Conservation (phyloP, 768 basidiomycete species). For the Leccinellum albellum region DNA sequence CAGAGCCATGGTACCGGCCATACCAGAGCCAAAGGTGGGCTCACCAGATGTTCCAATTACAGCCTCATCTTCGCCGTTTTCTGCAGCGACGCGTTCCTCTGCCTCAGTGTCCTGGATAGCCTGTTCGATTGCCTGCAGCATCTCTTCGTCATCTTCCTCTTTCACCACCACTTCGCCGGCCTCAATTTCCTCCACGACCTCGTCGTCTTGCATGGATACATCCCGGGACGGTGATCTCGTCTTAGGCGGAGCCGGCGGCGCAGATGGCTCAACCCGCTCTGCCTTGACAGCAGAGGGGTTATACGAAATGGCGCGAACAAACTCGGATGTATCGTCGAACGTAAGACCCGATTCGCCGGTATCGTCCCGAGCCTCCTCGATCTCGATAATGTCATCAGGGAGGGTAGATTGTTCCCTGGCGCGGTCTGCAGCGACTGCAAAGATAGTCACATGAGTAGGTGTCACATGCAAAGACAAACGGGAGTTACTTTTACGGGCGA, state of each 20-base stretch:
- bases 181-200: slow-evolving; percentile 60
- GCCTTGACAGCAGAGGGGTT: slow-evolving; percentile 53
- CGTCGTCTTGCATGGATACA: slow-evolving; percentile 59
- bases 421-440: slow-evolving; percentile 61
- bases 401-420: slow-evolving; percentile 46
- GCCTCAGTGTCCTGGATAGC: slow-evolving; percentile 61
- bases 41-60: slow-evolving; percentile 67
- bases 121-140: slow-evolving; percentile 75
- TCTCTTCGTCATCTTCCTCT: slow-evolving; percentile 75
- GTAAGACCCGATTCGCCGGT: slow-evolving; percentile 53
- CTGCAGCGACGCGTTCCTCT: slow-evolving; percentile 41
- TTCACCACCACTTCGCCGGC: slow-evolving; percentile 78
- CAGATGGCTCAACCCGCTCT: slow-evolving; percentile 40
- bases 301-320: slow-evolving; percentile 80
- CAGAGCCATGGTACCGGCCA: slow-evolving; percentile 85
- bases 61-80: slow-evolving; percentile 28
- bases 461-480: not conserved
- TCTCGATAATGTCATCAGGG: slow-evolving; percentile 39
- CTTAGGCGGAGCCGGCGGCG: slow-evolving; percentile 25
- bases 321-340: slow-evolving; percentile 96
- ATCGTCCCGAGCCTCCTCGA: slow-evolving; percentile 44
- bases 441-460: not conserved
- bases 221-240: slow-evolving; percentile 46
- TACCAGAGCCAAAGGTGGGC: slow-evolving; percentile 75
- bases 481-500: slow-evolving; percentile 68